Evolutionary conservation across 148 eudicot species (phyloP).

Genomic region (Amaranthus palmeri): DNA sequence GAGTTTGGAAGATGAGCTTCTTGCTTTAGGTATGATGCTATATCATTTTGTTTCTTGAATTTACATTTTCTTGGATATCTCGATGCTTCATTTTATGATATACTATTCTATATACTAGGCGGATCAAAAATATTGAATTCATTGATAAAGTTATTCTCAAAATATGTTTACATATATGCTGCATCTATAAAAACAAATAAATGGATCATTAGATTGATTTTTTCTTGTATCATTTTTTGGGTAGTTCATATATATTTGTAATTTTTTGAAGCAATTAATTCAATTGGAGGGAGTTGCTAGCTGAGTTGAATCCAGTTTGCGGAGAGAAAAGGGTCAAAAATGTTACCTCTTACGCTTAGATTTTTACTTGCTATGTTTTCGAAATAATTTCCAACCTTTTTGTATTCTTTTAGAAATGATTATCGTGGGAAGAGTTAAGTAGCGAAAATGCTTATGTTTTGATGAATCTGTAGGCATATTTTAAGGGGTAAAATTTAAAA

Average conservation of each 20-base stretch:
- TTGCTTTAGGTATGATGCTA: slow-evolving; percentile 29
- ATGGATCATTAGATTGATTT: not conserved
- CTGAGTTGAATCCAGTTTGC: not conserved
- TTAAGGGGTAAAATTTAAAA: too few relatives aligned
- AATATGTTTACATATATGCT: not conserved
- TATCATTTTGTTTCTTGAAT: not conserved
- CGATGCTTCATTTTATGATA: not conserved
- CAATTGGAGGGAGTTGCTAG: not conserved
- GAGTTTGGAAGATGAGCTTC: slow-evolving; percentile 39
- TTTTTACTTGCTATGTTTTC: not conserved
- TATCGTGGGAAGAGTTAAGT: too few relatives aligned
- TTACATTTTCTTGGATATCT: slow-evolving; percentile 3
- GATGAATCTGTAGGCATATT: too few relatives aligned
- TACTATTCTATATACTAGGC: not conserved
- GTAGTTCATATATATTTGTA: too few relatives aligned
- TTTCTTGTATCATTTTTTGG: not conserved
- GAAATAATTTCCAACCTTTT: not conserved
- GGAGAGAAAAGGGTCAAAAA: not conserved
- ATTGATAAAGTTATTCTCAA: not conserved
- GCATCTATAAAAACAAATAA: not conserved
- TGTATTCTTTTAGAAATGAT: not conserved
- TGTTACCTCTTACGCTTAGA: not conserved
- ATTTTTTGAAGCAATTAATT: too few relatives aligned
- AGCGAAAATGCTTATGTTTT: too few relatives aligned
- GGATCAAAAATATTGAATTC: not conserved